Base-by-base conservation (phyloP, 2,329 filamentous ascomycete genomes). In the Colletotrichum trifolii region DNA sequence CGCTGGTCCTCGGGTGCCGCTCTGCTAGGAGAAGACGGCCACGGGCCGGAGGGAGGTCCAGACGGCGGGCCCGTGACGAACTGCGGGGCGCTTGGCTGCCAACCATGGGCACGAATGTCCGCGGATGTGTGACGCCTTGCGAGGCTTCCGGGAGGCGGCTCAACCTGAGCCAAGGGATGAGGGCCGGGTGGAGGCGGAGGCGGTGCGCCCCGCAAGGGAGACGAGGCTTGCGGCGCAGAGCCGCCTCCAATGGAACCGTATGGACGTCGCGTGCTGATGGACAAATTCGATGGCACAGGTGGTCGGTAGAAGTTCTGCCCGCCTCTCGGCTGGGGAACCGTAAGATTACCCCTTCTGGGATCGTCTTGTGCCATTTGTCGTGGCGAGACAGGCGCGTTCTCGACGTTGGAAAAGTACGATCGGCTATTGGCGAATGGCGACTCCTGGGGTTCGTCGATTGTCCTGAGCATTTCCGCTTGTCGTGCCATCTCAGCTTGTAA, bases 41-140 rank as follows among this genome's bases (percentile, higher is more conserved):
- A 87, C 12, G 81, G 81, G 3, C 78, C 76, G 1, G 83, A 80
- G 8, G 82, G 77, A 2, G 81, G 77, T 10, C 88, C 88, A 4
- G 90, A 89, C 8, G 62, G 62, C 6, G 62, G 62, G 3, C 62
- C 62, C 86, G 83, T 73, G 89, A 66, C 42, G 73, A 91, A 10
- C 90, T 59, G 65, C 42, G 61, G 45, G 36, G 82, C 80, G 53
- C 79, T 83, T 8, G 83, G 83, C 67, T 89, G 90, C 89, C 92
- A 95, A 42, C 91, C 93, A 74, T 94, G 91, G 71, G 94, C 91
- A 57, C 96, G 90, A 71, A 99, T 98, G 75, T 99, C 96, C 64
- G 96, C 96, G 43, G 94, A 95, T 2, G 96, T 99, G 78, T 99
- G 96, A 67, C 95, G 88, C 68, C 95, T 89, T 48, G 89, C 87